phyloP scores from a whole-genome alignment of 2,329 filamentous ascomycete genomes.

The Pezicula rhizophila region DNA sequence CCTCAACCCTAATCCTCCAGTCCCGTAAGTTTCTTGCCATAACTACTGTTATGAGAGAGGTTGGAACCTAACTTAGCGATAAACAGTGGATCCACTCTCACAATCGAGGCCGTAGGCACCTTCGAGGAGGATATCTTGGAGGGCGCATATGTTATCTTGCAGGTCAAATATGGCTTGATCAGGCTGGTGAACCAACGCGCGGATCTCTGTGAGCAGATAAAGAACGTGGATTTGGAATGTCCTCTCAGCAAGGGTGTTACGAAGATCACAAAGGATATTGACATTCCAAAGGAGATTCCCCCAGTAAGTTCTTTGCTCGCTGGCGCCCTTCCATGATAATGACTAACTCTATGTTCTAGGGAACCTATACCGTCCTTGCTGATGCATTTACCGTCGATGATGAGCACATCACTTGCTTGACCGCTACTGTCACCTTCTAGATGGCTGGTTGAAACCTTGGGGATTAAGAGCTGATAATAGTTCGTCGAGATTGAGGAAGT shows the following conservation, averaged over 20 bases:
- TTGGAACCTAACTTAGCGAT: conserved; percentile 15
- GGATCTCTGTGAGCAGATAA: conserved; percentile 83
- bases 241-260: conserved; percentile 77
- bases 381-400: conserved; percentile 73
- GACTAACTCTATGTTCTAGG: conserved; percentile 43
- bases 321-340: background rate
- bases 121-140: conserved; percentile 66
- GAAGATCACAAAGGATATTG: conserved; percentile 71
- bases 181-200: conserved; percentile 74
- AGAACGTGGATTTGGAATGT: conserved; percentile 83
- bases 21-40: conserved; percentile 58
- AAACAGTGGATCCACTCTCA: conserved; percentile 66
- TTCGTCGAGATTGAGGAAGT: no score
- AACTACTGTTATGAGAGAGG: conserved; percentile 7
- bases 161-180: conserved; percentile 93
- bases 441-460: background rate
- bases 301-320: conserved; percentile 54
- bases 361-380: conserved; percentile 82
- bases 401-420: conserved; percentile 78
- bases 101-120: conserved; percentile 73
- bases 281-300: conserved; percentile 81
- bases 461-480: no score
- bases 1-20: conserved; percentile 77
- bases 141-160: conserved; percentile 74
- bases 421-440: conserved; percentile 63